These are phyloP conservation scores for Triangularia setosa DNA, from an alignment of 2,329 filamentous ascomycete genomes.

Conservation along the genomic window DNA sequence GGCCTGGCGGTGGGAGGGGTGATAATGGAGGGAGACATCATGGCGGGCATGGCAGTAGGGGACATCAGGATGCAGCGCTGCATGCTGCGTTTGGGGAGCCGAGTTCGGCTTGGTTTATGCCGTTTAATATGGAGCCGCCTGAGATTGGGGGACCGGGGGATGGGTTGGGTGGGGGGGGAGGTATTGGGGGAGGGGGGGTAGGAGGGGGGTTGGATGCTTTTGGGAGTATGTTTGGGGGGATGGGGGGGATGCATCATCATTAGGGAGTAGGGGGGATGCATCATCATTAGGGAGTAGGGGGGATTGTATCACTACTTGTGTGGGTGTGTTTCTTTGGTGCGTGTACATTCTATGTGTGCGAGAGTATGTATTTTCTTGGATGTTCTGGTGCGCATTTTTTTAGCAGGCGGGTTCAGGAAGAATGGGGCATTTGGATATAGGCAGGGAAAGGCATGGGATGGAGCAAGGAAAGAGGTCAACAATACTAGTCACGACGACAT, in stretches of 20 bases:
- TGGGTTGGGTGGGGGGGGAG: constrained; percentile 35
- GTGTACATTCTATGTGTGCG: too few relatives aligned
- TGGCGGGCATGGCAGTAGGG: constrained; percentile 1
- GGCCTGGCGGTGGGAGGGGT: constrained; percentile 1
- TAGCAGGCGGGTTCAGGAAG: too few relatives aligned
- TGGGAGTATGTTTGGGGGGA: constrained; percentile 44
- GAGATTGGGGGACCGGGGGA: constrained; percentile 47
- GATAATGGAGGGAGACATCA: not conserved
- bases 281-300: constrained; percentile 10
- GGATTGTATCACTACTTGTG: too few relatives aligned
- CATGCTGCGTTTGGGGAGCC: constrained; percentile 39
- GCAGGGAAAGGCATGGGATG: too few relatives aligned
- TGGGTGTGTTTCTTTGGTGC: too few relatives aligned
- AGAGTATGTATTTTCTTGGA: too few relatives aligned
- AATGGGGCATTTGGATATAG: too few relatives aligned
- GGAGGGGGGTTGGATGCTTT: constrained; percentile 48
- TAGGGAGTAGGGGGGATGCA: constrained; percentile 11
- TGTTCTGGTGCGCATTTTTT: too few relatives aligned
- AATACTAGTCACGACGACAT: too few relatives aligned
- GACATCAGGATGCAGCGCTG: constrained; percentile 24
- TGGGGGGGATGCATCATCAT: constrained; percentile 30
- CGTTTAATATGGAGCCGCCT: constrained; percentile 84
- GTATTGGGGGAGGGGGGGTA: constrained; percentile 24
- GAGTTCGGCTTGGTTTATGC: constrained; percentile 81
- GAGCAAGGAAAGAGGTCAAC: too few relatives aligned